phyloP scores from a whole-genome alignment of 352 stramenopile genomes.

The Elongisporangium prolatum region DNA sequence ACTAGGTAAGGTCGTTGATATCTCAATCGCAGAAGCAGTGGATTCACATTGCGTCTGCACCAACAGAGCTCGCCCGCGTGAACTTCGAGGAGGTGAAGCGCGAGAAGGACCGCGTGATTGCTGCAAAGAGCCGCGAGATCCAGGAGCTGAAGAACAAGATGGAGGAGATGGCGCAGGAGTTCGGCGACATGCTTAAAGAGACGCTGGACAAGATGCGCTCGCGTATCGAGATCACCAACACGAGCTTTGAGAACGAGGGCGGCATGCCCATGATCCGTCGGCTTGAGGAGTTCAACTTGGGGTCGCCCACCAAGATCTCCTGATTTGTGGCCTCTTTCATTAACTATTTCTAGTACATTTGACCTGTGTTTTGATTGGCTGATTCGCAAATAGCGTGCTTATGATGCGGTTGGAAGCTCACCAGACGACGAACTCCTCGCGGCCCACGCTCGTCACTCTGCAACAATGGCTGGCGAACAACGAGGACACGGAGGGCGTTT shows the following conservation, averaged over 20 bases:
- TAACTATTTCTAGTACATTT: neutral
- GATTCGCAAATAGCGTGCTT: neutral
- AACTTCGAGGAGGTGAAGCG: constrained; percentile 88
- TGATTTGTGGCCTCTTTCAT: neutral
- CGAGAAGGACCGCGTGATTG: constrained; percentile 89
- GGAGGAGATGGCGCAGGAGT: constrained; percentile 94
- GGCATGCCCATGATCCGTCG: constrained; percentile 74
- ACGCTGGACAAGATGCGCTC: constrained; percentile 94
- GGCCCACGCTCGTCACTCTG: neutral
- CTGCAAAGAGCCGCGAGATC: constrained; percentile 88
- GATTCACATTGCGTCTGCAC: neutral
- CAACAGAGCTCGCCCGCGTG: constrained; percentile 72
- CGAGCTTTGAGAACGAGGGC: constrained; percentile 82
- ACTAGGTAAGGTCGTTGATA: constrained; percentile 35
- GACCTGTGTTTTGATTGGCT: neutral
- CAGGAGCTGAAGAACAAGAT: constrained; percentile 91
- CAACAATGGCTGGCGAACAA: neutral
- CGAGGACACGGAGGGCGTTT: constrained; percentile 1
- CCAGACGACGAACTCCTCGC: neutral
- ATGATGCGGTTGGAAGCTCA: neutral
- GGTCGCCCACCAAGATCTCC: constrained; percentile 41
- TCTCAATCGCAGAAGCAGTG: neutral
- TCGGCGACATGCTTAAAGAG: constrained; percentile 93
- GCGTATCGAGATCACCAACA: constrained; percentile 91
- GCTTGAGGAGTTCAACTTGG: constrained; percentile 85